Conservation (phyloP, 1,284 basidiomycete genomes). For the Dichomitus squalens region DNA sequence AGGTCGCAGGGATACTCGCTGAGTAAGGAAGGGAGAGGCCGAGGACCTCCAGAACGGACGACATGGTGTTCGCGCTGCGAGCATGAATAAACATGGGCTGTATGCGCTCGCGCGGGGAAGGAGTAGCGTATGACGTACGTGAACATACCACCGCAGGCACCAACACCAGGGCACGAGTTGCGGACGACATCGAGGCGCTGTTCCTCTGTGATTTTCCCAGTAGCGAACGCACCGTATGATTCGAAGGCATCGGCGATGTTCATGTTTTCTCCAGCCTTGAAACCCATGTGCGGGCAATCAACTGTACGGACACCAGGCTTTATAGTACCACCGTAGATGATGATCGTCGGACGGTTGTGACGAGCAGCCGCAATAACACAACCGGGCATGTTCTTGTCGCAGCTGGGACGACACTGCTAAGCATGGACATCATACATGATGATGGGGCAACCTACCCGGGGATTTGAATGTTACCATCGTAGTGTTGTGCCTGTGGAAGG, state of each 20-base stretch:
- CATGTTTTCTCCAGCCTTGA: slow-evolving; percentile 75
- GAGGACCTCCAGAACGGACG: slow-evolving; percentile 85
- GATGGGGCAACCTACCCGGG: slow-evolving; percentile 48
- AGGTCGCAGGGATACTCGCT: slow-evolving; percentile 81
- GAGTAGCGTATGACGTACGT: slow-evolving; percentile 48
- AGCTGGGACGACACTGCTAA: slow-evolving; percentile 34
- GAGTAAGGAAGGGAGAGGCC: slow-evolving; percentile 93
- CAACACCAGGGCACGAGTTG: slow-evolving; percentile 78
- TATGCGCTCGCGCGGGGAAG: not conserved
- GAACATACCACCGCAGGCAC: slow-evolving; percentile 82
- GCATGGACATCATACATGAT: not conserved
- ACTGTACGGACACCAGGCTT: slow-evolving; percentile 73
- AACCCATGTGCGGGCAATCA: slow-evolving; percentile 81
- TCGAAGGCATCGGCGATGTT: slow-evolving; percentile 87
- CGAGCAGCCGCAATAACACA: slow-evolving; percentile 84
- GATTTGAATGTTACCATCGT: slow-evolving; percentile 84
- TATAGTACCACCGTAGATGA: slow-evolving; percentile 87
- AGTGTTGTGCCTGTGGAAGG: slow-evolving; percentile 69
- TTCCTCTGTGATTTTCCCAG: slow-evolving; percentile 76
- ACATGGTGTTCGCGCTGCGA: slow-evolving; percentile 83
- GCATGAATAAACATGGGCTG: not conserved
- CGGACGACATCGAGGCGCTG: slow-evolving; percentile 80
- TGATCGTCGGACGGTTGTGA: slow-evolving; percentile 84
- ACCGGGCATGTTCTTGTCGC: slow-evolving; percentile 95
- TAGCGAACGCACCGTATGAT: slow-evolving; percentile 77